Evolutionary conservation across 2,329 filamentous ascomycete genomes (phyloP).

Genomic region (Aureobasidium sp.): DNA sequence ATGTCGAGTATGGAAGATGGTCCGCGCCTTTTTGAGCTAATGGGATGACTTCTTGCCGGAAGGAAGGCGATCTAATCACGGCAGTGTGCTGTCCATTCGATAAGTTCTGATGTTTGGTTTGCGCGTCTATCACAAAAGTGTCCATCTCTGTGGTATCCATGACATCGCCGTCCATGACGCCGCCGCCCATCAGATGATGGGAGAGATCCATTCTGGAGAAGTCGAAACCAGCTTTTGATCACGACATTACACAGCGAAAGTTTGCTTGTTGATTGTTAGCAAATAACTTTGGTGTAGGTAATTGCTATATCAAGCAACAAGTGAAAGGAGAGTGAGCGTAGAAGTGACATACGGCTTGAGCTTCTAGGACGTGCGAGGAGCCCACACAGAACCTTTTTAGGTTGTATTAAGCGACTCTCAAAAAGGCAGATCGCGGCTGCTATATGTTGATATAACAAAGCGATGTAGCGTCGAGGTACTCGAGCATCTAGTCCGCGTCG

Average conservation of each 20-base stretch:
- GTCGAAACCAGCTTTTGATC: background rate
- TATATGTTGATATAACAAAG: background rate
- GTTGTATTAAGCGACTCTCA: background rate
- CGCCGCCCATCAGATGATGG: conserved; percentile 7
- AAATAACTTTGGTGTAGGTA: background rate
- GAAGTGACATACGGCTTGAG: background rate
- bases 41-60: background rate
- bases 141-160: conserved; percentile 9
- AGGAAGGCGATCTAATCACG: background rate
- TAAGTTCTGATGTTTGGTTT: background rate
- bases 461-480: background rate
- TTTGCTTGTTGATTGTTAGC: background rate
- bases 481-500: background rate
- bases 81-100: background rate
- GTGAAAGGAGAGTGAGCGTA: background rate
- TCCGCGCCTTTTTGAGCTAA: conserved; percentile 23
- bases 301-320: background rate
- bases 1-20: conserved; percentile 30
- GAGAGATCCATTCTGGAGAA: background rate
- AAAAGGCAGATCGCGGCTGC: too few relatives aligned
- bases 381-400: background rate
- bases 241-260: background rate
- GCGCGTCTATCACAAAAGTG: background rate
- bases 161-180: background rate
- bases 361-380: background rate